Conservation (phyloP, 306 rosid genomes). For the Prunus fruticosa region DNA sequence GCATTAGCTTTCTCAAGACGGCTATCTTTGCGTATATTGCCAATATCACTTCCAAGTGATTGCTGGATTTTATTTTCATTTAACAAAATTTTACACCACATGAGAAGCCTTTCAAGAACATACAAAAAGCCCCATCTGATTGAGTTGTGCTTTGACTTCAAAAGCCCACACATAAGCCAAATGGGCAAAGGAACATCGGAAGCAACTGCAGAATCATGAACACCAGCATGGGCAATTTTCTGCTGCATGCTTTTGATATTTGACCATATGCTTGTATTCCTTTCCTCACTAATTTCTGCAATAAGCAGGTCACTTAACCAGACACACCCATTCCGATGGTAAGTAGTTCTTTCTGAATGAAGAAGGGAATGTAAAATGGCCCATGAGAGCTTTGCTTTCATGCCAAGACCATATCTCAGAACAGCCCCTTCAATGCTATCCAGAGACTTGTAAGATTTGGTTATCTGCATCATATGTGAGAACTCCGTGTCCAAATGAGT, state of each 20-base stretch:
- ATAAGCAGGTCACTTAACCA: conserved; percentile 97
- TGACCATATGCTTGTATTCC: conserved; percentile 65
- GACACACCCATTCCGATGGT: conserved; percentile 79
- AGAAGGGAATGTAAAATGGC: conserved; percentile 90
- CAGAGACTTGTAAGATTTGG: conserved; percentile 70
- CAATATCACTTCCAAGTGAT: conserved; percentile 41
- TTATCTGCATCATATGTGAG: conserved; percentile 71
- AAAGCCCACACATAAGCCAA: conserved; percentile 86
- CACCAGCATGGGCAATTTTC: conserved; percentile 63
- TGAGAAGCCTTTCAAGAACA: conserved; percentile 93
- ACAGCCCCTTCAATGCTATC: conserved; percentile 60
- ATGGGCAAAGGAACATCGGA: conserved; percentile 75
- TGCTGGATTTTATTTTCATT: conserved; percentile 75
- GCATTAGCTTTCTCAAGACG: conserved; percentile 94
- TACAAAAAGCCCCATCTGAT: conserved; percentile 95
- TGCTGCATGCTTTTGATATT: conserved; percentile 71
- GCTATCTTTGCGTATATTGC: conserved; percentile 47
- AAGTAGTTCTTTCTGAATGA: conserved; percentile 85
- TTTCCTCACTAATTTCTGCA: conserved; percentile 79
- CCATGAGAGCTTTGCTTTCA: conserved; percentile 76
- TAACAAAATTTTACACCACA: conserved; percentile 91
- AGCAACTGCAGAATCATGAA: conserved; percentile 59
- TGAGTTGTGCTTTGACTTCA: conserved; percentile 70
- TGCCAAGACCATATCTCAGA: conserved; percentile 60
- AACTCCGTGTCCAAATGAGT: conserved; percentile 93